phyloP scores from a whole-genome alignment of 23 red algal species.

The Agarophyton chilense region DNA sequence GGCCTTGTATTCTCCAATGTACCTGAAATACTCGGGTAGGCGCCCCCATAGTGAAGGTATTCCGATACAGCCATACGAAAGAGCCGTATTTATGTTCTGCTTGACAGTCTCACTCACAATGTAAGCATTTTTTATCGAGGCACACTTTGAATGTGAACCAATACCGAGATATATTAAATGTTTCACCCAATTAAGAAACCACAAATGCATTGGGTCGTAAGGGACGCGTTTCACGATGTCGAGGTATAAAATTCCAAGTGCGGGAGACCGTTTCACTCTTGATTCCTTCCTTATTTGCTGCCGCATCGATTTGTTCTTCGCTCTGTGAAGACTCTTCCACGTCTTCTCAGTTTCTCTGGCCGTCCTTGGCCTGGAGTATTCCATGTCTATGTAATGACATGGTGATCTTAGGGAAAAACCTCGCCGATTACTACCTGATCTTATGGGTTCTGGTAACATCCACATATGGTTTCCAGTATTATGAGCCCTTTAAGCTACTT shows the following conservation, averaged over 20 bases:
- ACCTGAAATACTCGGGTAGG: background rate
- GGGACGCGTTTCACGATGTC: background rate
- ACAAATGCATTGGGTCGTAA: slow-evolving; percentile 17
- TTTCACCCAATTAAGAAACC: slow-evolving; percentile 11
- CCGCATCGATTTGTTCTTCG: background rate
- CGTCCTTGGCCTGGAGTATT: too few relatives aligned
- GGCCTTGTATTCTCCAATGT: background rate
- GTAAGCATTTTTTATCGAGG: background rate
- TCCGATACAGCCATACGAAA: background rate
- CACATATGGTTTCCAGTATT: background rate
- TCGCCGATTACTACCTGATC: background rate
- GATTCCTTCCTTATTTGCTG: too few relatives aligned
- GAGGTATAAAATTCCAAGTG: background rate
- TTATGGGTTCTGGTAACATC: background rate
- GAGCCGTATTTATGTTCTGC: too few relatives aligned
- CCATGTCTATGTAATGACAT: background rate
- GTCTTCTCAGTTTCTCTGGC: too few relatives aligned
- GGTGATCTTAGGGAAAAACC: background rate
- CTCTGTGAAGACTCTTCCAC: too few relatives aligned
- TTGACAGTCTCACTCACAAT: background rate
- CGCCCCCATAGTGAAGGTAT: slow-evolving; percentile 1
- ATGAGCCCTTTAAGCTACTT: background rate
- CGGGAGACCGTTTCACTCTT: background rate
- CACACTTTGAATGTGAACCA: background rate
- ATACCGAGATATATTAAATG: background rate